phyloP scores from a whole-genome alignment of 805 yeast species.

The Komagataella ulmi region DNA sequence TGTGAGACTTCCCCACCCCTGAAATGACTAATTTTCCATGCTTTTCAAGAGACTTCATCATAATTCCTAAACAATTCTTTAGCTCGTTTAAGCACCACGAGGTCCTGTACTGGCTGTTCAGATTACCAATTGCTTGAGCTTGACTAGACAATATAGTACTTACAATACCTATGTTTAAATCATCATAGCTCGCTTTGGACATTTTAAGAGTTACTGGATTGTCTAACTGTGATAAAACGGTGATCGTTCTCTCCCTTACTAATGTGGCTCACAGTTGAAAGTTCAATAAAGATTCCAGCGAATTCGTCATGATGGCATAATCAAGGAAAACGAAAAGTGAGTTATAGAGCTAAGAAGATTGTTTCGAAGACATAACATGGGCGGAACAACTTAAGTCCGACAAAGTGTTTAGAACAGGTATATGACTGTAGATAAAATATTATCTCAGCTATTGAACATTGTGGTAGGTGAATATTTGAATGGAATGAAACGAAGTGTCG shows the following conservation, averaged over 20 bases:
- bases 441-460: too few relatives aligned
- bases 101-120: conserved; percentile 29
- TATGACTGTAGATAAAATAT: too few relatives aligned
- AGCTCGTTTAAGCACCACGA: conserved; percentile 35
- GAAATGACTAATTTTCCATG: conserved; percentile 64
- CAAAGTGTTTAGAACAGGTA: too few relatives aligned
- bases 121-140: conserved; percentile 29
- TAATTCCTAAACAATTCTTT: conserved; percentile 25
- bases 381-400: too few relatives aligned
- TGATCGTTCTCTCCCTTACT: not conserved
- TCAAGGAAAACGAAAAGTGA: too few relatives aligned
- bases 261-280: not conserved
- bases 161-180: conserved; percentile 11
- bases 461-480: too few relatives aligned
- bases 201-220: not conserved
- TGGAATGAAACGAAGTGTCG: too few relatives aligned
- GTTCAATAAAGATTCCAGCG: not conserved
- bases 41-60: conserved; percentile 26
- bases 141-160: conserved; percentile 29
- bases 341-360: too few relatives aligned
- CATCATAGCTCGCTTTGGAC: not conserved
- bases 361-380: too few relatives aligned
- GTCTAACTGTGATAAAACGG: not conserved
- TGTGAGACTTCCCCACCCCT: conserved; percentile 79
- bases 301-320: too few relatives aligned